Percentiles rank a stretch among this genome's conserved stretches.
phyloP scores from a whole-genome alignment of 805 yeast genomes.

The Wickerhamiella kazuoi region DNA sequence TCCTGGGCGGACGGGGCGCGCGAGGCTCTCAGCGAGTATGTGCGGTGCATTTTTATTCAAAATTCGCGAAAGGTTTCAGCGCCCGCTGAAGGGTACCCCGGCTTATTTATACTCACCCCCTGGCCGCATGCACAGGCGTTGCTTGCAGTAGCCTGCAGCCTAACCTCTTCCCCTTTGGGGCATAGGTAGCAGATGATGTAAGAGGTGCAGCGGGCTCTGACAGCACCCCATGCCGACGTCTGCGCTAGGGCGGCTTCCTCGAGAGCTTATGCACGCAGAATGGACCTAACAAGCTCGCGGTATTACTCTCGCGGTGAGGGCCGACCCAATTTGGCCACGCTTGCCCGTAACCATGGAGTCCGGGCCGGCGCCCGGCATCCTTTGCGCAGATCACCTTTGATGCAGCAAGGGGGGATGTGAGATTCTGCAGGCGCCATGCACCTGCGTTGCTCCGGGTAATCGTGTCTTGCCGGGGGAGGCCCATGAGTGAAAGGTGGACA shows the following conservation, averaged over 20 bases:
- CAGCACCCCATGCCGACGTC: no score
- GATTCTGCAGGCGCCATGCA: background rate
- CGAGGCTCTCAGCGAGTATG: constrained; percentile 84
- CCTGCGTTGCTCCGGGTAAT: background rate
- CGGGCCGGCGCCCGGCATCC: no score
- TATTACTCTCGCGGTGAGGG: no score
- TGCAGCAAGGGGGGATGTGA: background rate
- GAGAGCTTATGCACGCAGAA: no score
- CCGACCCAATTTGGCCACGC: no score
- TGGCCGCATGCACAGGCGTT: constrained; percentile 3
- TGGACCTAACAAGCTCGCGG: no score
- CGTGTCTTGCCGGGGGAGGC: background rate
- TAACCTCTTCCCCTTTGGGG: constrained; percentile 5
- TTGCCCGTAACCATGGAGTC: no score
- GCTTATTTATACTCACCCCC: constrained; percentile 7
- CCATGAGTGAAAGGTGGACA: no score
- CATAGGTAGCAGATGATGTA: constrained; percentile 2
- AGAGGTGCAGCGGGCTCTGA: background rate
- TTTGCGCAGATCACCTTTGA: background rate
- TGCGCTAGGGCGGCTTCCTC: no score
- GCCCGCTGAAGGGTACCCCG: constrained; percentile 2
- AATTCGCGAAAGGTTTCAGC: constrained; percentile 1
- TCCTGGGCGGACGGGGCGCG: constrained; percentile 98
- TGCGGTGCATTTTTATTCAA: constrained; percentile 64
- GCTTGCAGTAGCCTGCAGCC: constrained; percentile 7